Conservation (phyloP, 2,329 filamentous ascomycete species). For the Ophiostoma novo-ulmi region DNA sequence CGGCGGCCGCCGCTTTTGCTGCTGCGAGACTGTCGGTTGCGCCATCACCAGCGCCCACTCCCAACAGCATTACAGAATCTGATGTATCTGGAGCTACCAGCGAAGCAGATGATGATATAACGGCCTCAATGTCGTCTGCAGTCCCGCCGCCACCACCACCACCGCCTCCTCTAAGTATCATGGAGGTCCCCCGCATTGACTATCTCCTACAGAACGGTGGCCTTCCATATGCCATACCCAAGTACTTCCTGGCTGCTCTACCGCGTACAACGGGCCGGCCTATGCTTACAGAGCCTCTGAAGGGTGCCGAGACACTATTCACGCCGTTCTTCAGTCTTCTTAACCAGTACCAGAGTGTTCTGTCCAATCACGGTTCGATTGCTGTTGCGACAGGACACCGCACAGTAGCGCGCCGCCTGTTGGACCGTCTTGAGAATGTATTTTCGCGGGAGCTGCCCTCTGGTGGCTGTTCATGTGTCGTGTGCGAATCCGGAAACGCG, state of each 20-base stretch:
- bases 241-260: conserved; percentile 63
- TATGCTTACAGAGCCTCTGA: conserved; percentile 54
- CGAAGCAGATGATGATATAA: conserved; percentile 2
- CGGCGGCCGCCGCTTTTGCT: conserved; percentile 15
- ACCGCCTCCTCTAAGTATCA: conserved; percentile 64
- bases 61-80: conserved; percentile 13
- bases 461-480: conserved; percentile 77
- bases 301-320: conserved; percentile 69
- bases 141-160: conserved; percentile 61
- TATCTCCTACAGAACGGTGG: conserved; percentile 89
- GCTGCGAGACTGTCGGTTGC: conserved; percentile 35
- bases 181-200: conserved; percentile 77
- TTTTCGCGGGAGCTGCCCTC: conserved; percentile 88
- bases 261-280: conserved; percentile 47
- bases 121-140: conserved; percentile 27
- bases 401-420: conserved; percentile 81
- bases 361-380: conserved; percentile 78
- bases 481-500: conserved; percentile 63
- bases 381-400: conserved; percentile 93
- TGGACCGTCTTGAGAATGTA: conserved; percentile 88
- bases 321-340: conserved; percentile 76
- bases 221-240: conserved; percentile 64
- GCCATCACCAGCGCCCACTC: conserved; percentile 20
- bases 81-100: conserved; percentile 19
- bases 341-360: conserved; percentile 77